These are phyloP conservation scores for Stromatinia cepivora DNA, from an alignment of 2,329 filamentous ascomycete genomes.

Conservation along the genomic window DNA sequence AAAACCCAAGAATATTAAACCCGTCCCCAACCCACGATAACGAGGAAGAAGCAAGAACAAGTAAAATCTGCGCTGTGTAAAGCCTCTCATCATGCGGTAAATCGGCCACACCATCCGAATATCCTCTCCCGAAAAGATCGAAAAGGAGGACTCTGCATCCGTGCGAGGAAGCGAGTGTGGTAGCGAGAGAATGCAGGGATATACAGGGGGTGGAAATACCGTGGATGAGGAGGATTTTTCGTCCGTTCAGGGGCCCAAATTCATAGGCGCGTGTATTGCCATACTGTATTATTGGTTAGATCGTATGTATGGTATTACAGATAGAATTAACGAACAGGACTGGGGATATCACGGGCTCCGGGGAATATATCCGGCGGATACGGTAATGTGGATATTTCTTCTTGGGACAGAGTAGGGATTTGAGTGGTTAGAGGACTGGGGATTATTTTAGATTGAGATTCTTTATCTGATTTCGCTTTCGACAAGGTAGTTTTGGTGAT, in stretches of 20 bases:
- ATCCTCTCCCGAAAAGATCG: slow-evolving; percentile 76
- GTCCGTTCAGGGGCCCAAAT: slow-evolving; percentile 71
- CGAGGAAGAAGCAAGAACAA: slow-evolving; percentile 62
- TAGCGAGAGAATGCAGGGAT: slow-evolving; percentile 64
- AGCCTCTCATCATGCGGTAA: slow-evolving; percentile 63
- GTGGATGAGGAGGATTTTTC: slow-evolving; percentile 74
- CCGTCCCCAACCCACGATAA: slow-evolving; percentile 54
- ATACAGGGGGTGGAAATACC: slow-evolving; percentile 80
- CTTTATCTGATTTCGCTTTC: neutral
- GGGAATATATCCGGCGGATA: slow-evolving; percentile 73
- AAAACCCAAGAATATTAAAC: slow-evolving; percentile 77
- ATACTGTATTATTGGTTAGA: slow-evolving; percentile 46
- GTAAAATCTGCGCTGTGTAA: slow-evolving; percentile 64
- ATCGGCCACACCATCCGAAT: slow-evolving; percentile 59
- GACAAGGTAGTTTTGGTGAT: neutral
- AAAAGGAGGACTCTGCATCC: slow-evolving; percentile 80
- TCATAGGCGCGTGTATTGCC: slow-evolving; percentile 75
- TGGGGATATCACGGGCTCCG: slow-evolving; percentile 65
- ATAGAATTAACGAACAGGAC: slow-evolving; percentile 45
- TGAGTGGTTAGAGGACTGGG: slow-evolving; percentile 33
- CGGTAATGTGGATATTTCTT: slow-evolving; percentile 47
- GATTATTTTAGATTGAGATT: slow-evolving; percentile 19
- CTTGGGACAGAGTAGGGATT: slow-evolving; percentile 30
- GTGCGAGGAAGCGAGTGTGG: slow-evolving; percentile 57
- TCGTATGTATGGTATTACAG: neutral